These are phyloP conservation scores for Senna tora DNA, from an alignment of 306 rosid genomes.

Conservation along the genomic window DNA sequence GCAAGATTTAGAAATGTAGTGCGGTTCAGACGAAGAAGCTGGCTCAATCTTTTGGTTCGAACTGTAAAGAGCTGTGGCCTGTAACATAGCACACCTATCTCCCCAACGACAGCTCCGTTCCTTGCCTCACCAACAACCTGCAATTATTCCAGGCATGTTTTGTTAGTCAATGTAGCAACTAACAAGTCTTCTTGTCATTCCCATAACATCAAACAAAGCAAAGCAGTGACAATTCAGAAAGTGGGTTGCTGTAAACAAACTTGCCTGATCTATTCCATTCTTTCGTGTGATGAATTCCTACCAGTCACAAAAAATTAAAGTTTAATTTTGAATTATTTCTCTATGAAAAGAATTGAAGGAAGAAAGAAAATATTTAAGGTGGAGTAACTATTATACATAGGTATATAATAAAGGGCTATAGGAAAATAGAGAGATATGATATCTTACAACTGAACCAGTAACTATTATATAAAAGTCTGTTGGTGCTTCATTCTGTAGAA, in stretches of 20 bases:
- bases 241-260: conserved; percentile 20
- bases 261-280: conserved; percentile 68
- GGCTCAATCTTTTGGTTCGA: conserved; percentile 72
- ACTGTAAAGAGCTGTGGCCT: conserved; percentile 72
- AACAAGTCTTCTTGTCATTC: neutral
- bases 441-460: conserved; percentile 72
- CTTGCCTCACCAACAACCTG: conserved; percentile 63
- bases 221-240: conserved; percentile 1
- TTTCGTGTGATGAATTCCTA: conserved; percentile 63
- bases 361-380: neutral
- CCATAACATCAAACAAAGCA: conserved; percentile 12
- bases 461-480: conserved; percentile 77
- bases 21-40: conserved; percentile 73
- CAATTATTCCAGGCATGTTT: conserved; percentile 30
- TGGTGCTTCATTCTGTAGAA: conserved; percentile 88
- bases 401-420: conserved; percentile 16
- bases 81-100: conserved; percentile 77
- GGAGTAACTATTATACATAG: neutral
- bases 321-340: conserved; percentile 20
- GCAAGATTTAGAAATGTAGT: conserved; percentile 57
- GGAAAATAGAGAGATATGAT: conserved; percentile 16
- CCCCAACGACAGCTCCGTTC: conserved; percentile 68
- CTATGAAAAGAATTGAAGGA: neutral
- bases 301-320: conserved; percentile 24
- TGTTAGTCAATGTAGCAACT: conserved; percentile 5